A percentile compares a stretch with the other conserved stretches of the same genome.
These are phyloP conservation scores for Alnus rubra DNA, from an alignment of 306 rosid species.

Conservation along the genomic window DNA sequence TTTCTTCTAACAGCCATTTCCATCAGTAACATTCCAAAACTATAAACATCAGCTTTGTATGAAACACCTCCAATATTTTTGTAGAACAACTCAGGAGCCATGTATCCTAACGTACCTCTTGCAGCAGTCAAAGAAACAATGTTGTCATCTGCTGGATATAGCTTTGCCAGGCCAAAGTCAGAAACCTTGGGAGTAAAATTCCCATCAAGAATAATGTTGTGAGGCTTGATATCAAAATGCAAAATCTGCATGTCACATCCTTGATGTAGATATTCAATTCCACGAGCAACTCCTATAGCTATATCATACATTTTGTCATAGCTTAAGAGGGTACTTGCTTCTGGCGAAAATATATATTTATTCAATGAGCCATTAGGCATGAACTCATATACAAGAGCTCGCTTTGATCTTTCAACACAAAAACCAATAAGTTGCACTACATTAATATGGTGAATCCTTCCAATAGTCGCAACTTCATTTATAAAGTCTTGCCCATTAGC, in stretches of 20 bases:
- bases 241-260: slow-evolving; percentile 10
- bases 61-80: not conserved
- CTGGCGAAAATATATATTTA: slow-evolving; percentile 24
- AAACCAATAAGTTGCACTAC: slow-evolving; percentile 26
- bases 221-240: not conserved
- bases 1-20: not conserved
- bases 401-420: slow-evolving; percentile 21
- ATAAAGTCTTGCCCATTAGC: slow-evolving; percentile 32
- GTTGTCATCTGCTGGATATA: not conserved
- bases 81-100: not conserved
- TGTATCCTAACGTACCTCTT: not conserved
- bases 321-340: not conserved
- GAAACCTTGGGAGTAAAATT: not conserved
- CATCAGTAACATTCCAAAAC: not conserved
- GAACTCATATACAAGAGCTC: slow-evolving; percentile 23
- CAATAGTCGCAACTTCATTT: slow-evolving; percentile 15
- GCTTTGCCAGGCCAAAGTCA: not conserved
- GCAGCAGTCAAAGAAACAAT: not conserved
- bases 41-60: not conserved
- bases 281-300: not conserved
- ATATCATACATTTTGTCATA: not conserved
- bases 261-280: slow-evolving; percentile 1
- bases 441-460: slow-evolving; percentile 22
- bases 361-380: slow-evolving; percentile 34
- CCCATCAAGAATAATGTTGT: not conserved